Base-by-base conservation (phyloP, 176 grass and related monocot genomes). In the Zea mays region DNA sequence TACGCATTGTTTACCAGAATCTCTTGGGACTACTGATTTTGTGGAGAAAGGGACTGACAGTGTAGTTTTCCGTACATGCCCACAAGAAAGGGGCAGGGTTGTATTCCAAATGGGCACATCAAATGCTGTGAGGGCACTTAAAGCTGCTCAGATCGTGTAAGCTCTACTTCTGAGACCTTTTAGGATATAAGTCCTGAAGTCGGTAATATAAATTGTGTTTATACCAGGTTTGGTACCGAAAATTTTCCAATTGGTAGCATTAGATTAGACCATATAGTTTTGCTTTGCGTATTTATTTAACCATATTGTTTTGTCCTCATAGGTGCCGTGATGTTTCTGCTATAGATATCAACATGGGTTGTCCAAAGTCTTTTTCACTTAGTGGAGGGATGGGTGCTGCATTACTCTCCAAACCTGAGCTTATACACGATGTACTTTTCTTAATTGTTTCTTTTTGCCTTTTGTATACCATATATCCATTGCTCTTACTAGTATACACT, bases 301-400 rank as follows among this genome's bases (percentile, higher is more conserved):
- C 81, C 14, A 67, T 67, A 69, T 34, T 17, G 61, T 72, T 51
- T 66, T 43, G 33, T 55, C 64, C 65, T 77, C 50, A 67, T 82
- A 94, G 95, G 85, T 94, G 79, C 69, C 90, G 75, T n/a, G 95
- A 97, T 86, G 85, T 97, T 41, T 80, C 91, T 43, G 91, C 89
- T 65, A 90, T 97, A 88, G 91, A 97, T 90, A 94, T 97, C 72
- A 94, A 97, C 80, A 97, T 94, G 95, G 95, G 91, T 36, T 97
- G 91, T 69, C 95, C 95, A 64, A 94, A 94, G 67, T 79, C 86
- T 64, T 94, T 98, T 80, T 98, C 89, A 44, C 81, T 94, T 16
- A 94, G 91, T 55, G 95, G 95, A 78, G 95, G 95, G 86, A 98
- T 98, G 95, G 95, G 95, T 73, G 89, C 95, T 51, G 89, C 95